These are phyloP conservation scores for Suillus fuscotomentosus DNA, from an alignment of 768 basidiomycete species.

Conservation along the genomic window DNA sequence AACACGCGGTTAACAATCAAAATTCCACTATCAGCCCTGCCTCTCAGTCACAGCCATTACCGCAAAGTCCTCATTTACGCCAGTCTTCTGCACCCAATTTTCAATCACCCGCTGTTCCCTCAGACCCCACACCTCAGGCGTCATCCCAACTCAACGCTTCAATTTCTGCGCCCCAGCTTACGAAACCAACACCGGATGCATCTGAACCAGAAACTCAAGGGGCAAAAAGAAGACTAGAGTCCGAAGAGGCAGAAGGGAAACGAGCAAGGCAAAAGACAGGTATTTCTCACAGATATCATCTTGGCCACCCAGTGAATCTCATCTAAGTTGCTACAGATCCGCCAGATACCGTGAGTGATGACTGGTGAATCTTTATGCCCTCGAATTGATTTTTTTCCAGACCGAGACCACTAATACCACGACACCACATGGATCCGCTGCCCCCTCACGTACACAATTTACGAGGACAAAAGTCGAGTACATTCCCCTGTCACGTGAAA, in stretches of 20 bases:
- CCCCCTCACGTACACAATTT: constrained; percentile 46
- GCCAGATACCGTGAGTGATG: constrained; percentile 45
- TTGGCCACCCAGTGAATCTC: constrained; percentile 19
- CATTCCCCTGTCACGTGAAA: constrained; percentile 72
- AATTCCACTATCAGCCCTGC: constrained; percentile 17
- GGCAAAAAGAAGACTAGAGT: constrained; percentile 71
- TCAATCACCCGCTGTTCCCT: not conserved
- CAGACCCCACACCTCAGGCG: not conserved
- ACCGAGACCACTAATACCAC: not conserved
- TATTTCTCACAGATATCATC: constrained; percentile 30
- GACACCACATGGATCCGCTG: constrained; percentile 25
- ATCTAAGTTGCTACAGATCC: constrained; percentile 42
- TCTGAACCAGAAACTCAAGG: constrained; percentile 60
- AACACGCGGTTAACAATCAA: constrained; percentile 22
- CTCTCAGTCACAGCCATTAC: constrained; percentile 24
- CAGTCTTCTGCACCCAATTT: constrained; percentile 18
- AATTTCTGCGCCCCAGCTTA: constrained; percentile 6
- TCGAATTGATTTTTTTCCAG: constrained; percentile 5
- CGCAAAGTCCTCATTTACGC: constrained; percentile 29
- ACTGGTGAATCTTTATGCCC: constrained; percentile 9
- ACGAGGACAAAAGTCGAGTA: constrained; percentile 86
- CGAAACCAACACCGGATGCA: constrained; percentile 13
- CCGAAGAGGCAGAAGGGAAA: constrained; percentile 65
- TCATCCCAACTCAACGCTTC: constrained; percentile 10
- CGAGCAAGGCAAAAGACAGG: constrained; percentile 73